These are phyloP conservation scores for Plasmodium malariae DNA, from an alignment of 169 alveolate genomes.

Conservation along the genomic window DNA sequence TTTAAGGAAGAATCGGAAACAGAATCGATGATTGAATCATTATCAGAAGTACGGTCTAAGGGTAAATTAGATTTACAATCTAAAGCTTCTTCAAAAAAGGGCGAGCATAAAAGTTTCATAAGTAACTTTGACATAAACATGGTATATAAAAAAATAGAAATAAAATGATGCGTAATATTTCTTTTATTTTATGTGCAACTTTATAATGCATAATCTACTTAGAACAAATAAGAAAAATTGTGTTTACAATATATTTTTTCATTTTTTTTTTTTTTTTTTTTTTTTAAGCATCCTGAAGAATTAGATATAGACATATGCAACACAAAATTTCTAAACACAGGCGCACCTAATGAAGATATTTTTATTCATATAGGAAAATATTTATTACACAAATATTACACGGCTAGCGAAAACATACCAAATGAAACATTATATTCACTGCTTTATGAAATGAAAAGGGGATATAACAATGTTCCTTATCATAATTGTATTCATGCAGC, in stretches of 20 bases:
- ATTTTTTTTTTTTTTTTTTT: constrained; percentile 5
- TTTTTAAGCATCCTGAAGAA: constrained; percentile 30
- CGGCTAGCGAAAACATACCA: constrained; percentile 30
- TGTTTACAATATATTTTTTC: too few relatives aligned
- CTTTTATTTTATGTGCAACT: too few relatives aligned
- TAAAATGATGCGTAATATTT: neutral
- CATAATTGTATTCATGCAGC: constrained; percentile 77
- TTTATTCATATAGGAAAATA: constrained; percentile 43
- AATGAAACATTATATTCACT: constrained; percentile 44
- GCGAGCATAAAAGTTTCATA: constrained; percentile 1
- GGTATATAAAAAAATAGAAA: constrained; percentile 25
- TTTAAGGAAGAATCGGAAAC: constrained; percentile 49
- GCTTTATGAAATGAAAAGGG: constrained; percentile 64
- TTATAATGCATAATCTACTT: too few relatives aligned
- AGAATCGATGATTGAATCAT: constrained; percentile 60
- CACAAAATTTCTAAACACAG: constrained; percentile 23
- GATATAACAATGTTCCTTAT: constrained; percentile 76
- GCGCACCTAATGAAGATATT: constrained; percentile 19
- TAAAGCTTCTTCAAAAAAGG: neutral
- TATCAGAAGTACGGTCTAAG: constrained; percentile 26
- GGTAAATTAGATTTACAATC: constrained; percentile 9
- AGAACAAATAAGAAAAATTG: too few relatives aligned
- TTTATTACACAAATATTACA: constrained; percentile 50
- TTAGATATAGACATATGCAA: constrained; percentile 16
- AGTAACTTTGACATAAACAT: constrained; percentile 32